A percentile compares a stretch with the other conserved stretches of the same genome.
Conservation (phyloP, 1,284 basidiomycete genomes). For the Ustilago bromivora region DNA sequence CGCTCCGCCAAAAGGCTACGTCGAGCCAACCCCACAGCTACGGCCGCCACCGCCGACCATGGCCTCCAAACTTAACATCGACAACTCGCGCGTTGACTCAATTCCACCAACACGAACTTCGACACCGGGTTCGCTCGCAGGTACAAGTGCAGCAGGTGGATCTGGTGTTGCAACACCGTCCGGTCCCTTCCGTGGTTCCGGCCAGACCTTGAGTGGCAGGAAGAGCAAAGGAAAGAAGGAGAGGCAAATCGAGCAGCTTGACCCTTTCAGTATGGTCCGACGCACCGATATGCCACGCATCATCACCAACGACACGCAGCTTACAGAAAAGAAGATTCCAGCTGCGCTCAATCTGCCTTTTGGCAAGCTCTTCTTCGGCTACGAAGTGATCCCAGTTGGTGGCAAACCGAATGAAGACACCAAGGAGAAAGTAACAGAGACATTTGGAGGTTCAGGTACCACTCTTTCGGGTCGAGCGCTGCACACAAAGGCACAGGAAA, state of each 20-base stretch:
- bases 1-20: conserved; percentile 76
- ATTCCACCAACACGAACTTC: conserved; percentile 69
- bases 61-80: conserved; percentile 97
- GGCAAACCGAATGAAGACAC: conserved; percentile 41
- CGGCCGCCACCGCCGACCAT: conserved; percentile 88
- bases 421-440: conserved; percentile 20
- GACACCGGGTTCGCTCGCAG: conserved; percentile 61
- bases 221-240: conserved; percentile 67
- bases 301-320: conserved; percentile 84
- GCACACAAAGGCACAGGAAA: conserved; percentile 20
- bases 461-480: conserved; percentile 44
- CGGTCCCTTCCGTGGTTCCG: conserved; percentile 61
- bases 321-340: conserved; percentile 81
- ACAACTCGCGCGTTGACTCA: conserved; percentile 70
- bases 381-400: conserved; percentile 61
- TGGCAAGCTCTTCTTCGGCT: conserved; percentile 73
- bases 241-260: conserved; percentile 65
- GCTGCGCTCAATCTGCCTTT: conserved; percentile 89
- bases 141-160: conserved; percentile 34
- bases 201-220: conserved; percentile 67
- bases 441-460: conserved; percentile 32
- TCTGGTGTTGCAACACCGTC: conserved; percentile 32
- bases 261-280: conserved; percentile 62
- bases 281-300: conserved; percentile 77
- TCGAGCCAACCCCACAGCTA: conserved; percentile 85